phyloP scores from a whole-genome alignment of 768 basidiomycete species.

The Amanita rimosa region DNA sequence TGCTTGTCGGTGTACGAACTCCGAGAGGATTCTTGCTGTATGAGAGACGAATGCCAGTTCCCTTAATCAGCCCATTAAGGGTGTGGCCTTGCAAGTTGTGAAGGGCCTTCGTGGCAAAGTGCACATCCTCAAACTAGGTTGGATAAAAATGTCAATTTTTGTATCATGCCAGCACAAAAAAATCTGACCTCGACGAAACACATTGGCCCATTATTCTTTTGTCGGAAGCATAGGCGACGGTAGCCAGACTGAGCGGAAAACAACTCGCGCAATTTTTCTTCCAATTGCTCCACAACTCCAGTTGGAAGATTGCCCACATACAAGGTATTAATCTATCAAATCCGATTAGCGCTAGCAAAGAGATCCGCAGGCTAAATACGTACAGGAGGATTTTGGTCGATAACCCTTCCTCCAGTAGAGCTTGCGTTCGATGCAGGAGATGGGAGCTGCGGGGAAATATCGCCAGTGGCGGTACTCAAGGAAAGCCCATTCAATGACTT shows the following conservation, averaged over 20 bases:
- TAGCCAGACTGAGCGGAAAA: constrained; percentile 78
- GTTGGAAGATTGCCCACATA: constrained; percentile 96
- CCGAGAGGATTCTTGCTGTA: constrained; percentile 99
- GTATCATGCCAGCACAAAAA: constrained; percentile 44
- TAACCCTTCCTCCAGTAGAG: constrained; percentile 30
- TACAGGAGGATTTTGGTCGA: constrained; percentile 92
- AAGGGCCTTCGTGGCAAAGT: constrained; percentile 76
- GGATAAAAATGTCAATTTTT: background rate
- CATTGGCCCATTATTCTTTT: constrained; percentile 98
- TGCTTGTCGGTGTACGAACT: constrained; percentile 69
- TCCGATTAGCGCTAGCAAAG: constrained; percentile 2
- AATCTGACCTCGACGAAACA: constrained; percentile 88
- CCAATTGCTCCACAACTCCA: constrained; percentile 68
- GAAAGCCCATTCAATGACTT: constrained; percentile 37
- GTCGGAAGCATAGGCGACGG: constrained; percentile 87
- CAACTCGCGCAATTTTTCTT: constrained; percentile 75
- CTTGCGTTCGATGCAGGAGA: constrained; percentile 64
- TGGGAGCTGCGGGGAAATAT: constrained; percentile 64
- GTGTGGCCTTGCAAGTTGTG: constrained; percentile 85
- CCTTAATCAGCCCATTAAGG: constrained; percentile 87
- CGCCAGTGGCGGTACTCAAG: constrained; percentile 41
- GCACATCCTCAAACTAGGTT: constrained; percentile 80
- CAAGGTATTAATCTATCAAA: constrained; percentile 79
- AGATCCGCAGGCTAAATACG: constrained; percentile 16
- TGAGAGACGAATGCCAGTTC: constrained; percentile 89